Percentiles rank a stretch among this genome's conserved stretches.
Evolutionary conservation across 106 monocot species (phyloP).

Genomic region (Acorus gramineus): DNA sequence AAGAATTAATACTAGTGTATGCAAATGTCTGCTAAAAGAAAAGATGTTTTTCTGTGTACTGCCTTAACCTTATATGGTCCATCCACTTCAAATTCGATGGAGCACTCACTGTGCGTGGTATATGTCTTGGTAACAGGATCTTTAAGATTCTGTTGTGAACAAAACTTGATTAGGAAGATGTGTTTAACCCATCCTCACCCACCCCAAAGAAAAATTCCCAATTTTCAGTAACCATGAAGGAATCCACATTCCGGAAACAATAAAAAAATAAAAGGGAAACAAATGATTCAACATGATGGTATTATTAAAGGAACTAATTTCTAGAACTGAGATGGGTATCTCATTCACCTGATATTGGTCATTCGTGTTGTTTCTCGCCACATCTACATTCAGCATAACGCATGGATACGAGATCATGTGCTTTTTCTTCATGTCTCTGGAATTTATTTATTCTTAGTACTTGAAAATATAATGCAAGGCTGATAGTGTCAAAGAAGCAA

Average conservation of each 20-base stretch:
- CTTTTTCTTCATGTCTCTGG: constrained; percentile 70
- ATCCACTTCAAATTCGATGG: constrained; percentile 99
- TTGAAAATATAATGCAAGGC: background rate
- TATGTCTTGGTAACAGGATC: constrained; percentile 75
- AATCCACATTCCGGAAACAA: too few relatives aligned
- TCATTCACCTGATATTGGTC: constrained; percentile 85
- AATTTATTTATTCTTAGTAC: constrained; percentile 8
- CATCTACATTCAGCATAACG: constrained; percentile 97
- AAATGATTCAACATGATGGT: too few relatives aligned
- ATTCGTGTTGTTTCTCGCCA: constrained; percentile 96
- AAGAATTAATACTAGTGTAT: too few relatives aligned
- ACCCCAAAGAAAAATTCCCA: too few relatives aligned
- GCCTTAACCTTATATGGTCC: constrained; percentile 80
- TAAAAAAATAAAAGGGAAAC: too few relatives aligned
- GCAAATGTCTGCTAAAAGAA: too few relatives aligned
- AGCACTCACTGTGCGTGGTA: constrained; percentile 91
- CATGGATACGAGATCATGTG: constrained; percentile 95
- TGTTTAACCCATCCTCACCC: too few relatives aligned
- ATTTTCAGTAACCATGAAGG: too few relatives aligned
- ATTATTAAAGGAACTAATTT: background rate
- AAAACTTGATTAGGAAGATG: too few relatives aligned
- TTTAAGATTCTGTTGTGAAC: constrained; percentile 45
- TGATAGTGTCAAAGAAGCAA: background rate
- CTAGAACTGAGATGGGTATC: background rate
- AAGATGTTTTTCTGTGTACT: too few relatives aligned